phyloP scores from a whole-genome alignment of 345 rosid species.

The Cardamine occulta region DNA sequence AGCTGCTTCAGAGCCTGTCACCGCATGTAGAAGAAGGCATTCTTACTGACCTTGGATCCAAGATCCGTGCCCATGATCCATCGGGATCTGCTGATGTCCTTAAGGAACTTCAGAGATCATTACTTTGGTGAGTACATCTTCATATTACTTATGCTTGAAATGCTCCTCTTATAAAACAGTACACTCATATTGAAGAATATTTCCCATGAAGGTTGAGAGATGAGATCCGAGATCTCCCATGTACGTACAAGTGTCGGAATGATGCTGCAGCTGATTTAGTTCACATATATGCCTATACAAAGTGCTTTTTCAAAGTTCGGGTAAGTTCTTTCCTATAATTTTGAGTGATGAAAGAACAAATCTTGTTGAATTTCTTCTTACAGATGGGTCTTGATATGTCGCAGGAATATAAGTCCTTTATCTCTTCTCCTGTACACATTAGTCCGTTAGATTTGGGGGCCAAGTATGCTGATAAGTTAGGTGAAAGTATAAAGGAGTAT shows the following conservation, averaged over 20 bases:
- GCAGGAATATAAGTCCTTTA: constrained; percentile 78
- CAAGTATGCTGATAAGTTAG: constrained; percentile 76
- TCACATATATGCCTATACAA: constrained; percentile 89
- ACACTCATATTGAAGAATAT: constrained; percentile 12
- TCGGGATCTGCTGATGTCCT: constrained; percentile 63
- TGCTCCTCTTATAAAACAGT: constrained; percentile 7
- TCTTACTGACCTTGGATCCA: constrained; percentile 72
- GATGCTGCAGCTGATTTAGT: constrained; percentile 99
- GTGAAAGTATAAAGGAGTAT: constrained; percentile 70
- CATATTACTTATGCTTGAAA: constrained; percentile 8
- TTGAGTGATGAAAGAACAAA: constrained; percentile 9
- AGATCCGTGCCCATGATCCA: constrained; percentile 74
- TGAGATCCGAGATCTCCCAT: constrained; percentile 83
- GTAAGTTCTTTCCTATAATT: constrained; percentile 50
- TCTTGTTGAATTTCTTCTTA: constrained; percentile 23
- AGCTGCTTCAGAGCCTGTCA: constrained; percentile 82
- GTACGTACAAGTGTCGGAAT: constrained; percentile 90
- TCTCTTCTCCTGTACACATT: constrained; percentile 87
- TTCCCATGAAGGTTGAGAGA: constrained; percentile 83
- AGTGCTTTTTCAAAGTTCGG: constrained; percentile 76
- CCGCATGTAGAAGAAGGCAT: constrained; percentile 66
- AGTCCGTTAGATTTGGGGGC: constrained; percentile 96
- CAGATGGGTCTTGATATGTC: constrained; percentile 28
- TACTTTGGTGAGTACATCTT: constrained; percentile 75
- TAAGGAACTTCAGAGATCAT: constrained; percentile 78